Percentiles rank a stretch among this genome's conserved stretches.
Evolutionary conservation across 1,139 yeast genomes (phyloP).

Genomic region (Pichia sp.): DNA sequence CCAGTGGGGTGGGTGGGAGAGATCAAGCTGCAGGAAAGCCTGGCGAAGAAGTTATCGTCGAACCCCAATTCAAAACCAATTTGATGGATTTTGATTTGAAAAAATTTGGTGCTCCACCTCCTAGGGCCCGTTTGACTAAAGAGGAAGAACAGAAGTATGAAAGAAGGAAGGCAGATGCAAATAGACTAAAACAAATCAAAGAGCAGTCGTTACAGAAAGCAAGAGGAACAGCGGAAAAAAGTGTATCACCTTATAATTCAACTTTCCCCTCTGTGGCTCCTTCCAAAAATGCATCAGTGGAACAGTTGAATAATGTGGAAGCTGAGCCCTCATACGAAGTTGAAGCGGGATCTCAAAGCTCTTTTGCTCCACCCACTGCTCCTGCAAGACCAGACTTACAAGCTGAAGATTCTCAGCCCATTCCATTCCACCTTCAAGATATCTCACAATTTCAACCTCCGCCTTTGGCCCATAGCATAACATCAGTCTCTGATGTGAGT

Average conservation of each 20-base stretch:
- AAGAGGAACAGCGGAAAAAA: slow-evolving; percentile 11
- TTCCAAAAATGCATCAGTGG: slow-evolving; percentile 1
- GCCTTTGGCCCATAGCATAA: slow-evolving; percentile 19
- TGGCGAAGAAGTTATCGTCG: slow-evolving; percentile 22
- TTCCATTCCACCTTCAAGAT: slow-evolving; percentile 21
- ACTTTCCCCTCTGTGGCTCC: not conserved
- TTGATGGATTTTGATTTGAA: slow-evolving; percentile 32
- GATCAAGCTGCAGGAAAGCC: slow-evolving; percentile 2
- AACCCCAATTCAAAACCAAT: slow-evolving; percentile 29
- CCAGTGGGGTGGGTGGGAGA: not conserved
- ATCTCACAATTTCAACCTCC: slow-evolving; percentile 29
- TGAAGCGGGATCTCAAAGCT: not conserved
- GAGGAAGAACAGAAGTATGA: slow-evolving; percentile 24
- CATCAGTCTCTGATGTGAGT: not conserved
- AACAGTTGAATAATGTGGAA: not conserved
- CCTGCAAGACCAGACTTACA: not conserved
- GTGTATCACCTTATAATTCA: not conserved
- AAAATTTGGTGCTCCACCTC: slow-evolving; percentile 35
- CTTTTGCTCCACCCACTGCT: not conserved
- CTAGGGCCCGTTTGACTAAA: slow-evolving; percentile 27
- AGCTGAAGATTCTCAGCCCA: not conserved
- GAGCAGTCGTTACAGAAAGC: slow-evolving; percentile 29
- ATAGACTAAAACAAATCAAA: slow-evolving; percentile 25
- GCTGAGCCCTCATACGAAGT: not conserved
- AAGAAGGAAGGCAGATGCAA: slow-evolving; percentile 23